Evolutionary conservation across 169 alveolate genomes (phyloP).

Genomic region (Plasmodium gallinaceum): DNA sequence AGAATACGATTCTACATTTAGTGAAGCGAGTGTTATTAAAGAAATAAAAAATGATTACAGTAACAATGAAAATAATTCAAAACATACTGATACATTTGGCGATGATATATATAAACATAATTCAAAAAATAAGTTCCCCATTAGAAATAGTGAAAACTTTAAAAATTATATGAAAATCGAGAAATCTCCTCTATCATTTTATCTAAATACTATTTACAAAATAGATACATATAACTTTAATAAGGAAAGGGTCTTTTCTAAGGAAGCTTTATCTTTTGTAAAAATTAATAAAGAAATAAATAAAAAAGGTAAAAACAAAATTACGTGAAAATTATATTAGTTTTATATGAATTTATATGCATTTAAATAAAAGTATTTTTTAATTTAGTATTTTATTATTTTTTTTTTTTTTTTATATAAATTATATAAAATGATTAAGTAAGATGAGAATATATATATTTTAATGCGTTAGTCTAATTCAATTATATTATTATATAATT

Average conservation of each 20-base stretch:
- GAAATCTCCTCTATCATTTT: conserved; percentile 20
- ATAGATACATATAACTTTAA: not conserved
- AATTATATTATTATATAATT: too few relatives aligned
- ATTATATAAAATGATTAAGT: too few relatives aligned
- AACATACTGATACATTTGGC: not conserved
- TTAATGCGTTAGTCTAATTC: too few relatives aligned
- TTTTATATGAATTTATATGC: too few relatives aligned
- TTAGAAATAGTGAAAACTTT: not conserved
- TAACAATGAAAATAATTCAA: not conserved
- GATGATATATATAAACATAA: not conserved
- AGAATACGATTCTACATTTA: not conserved
- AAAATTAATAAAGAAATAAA: conserved; percentile 11
- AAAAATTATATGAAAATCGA: conserved; percentile 21
- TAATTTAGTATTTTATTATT: too few relatives aligned
- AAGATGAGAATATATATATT: too few relatives aligned
- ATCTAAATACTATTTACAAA: conserved; percentile 12
- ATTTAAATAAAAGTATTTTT: too few relatives aligned
- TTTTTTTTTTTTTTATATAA: too few relatives aligned
- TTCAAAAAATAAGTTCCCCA: not conserved
- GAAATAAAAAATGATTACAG: not conserved
- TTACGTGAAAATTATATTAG: too few relatives aligned
- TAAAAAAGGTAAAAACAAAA: not conserved
- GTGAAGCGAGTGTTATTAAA: conserved; percentile 15
- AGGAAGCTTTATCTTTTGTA: not conserved
- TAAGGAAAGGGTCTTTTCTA: too few relatives aligned